phyloP scores from a whole-genome alignment of 129 eudicot species.

The Pseudognaphalium luteoalbum region DNA sequence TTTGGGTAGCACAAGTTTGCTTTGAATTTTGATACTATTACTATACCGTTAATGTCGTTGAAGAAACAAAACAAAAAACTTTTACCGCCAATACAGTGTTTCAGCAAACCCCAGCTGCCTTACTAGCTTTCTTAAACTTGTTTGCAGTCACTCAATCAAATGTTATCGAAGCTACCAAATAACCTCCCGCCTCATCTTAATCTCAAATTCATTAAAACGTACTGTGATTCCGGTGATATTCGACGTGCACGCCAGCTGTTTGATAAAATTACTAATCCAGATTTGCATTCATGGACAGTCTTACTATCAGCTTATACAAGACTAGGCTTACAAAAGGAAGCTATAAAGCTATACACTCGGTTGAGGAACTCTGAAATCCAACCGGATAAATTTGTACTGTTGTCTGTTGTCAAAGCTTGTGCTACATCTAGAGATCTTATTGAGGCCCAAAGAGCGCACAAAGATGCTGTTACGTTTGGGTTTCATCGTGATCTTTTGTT shows the following conservation, averaged over 20 bases:
- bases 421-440: constrained; percentile 46
- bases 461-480: constrained; percentile 45
- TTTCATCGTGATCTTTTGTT: constrained; percentile 44
- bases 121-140: background rate
- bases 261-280: constrained; percentile 62
- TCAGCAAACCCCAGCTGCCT: background rate
- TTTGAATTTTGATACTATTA: too few species aligned
- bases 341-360: constrained; percentile 46
- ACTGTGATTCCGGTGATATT: constrained; percentile 54
- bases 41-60: too few species aligned
- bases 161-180: constrained; percentile 58
- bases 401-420: constrained; percentile 71
- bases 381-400: constrained; percentile 58
- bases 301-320: constrained; percentile 63
- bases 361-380: constrained; percentile 34
- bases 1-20: too few species aligned
- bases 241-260: constrained; percentile 76
- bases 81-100: constrained; percentile 16
- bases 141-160: constrained; percentile 20
- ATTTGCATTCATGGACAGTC: constrained; percentile 60
- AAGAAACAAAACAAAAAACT: constrained; percentile 10
- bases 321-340: constrained; percentile 49
- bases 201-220: constrained; percentile 47
- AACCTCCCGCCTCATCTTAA: constrained; percentile 56
- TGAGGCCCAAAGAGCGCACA: constrained; percentile 47